Conservation (phyloP, 2,329 filamentous ascomycete species). For the Colletotrichum paranaense region DNA sequence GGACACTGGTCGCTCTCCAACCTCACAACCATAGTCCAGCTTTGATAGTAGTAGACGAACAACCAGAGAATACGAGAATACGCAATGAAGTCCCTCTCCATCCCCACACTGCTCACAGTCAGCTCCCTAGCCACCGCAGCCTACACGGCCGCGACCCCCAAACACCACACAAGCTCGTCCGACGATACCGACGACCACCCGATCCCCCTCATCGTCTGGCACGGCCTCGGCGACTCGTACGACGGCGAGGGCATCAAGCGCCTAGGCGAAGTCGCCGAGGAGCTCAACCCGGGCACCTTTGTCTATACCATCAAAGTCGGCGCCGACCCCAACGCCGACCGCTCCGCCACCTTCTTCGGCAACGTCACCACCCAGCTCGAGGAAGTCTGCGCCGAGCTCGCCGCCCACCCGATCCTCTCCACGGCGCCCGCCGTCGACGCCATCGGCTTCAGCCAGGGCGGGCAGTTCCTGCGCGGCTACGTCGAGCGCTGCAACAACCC, state of each 20-base stretch:
- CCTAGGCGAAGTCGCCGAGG: slow-evolving; percentile 77
- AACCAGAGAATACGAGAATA: neutral
- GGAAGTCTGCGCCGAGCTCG: slow-evolving; percentile 81
- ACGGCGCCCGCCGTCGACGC: slow-evolving; percentile 88
- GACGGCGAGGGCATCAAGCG: slow-evolving; percentile 78
- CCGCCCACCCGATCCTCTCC: slow-evolving; percentile 80
- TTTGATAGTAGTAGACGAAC: neutral
- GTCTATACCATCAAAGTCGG: slow-evolving; percentile 83
- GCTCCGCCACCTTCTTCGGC: slow-evolving; percentile 88
- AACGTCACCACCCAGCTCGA: slow-evolving; percentile 85
- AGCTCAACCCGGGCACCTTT: slow-evolving; percentile 83
- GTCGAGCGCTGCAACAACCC: slow-evolving; percentile 87
- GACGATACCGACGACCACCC: slow-evolving; percentile 69
- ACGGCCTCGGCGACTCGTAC: slow-evolving; percentile 82
- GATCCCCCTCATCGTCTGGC: slow-evolving; percentile 94
- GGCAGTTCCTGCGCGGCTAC: slow-evolving; percentile 93
- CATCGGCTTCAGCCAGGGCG: slow-evolving; percentile 94
- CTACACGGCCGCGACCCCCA: slow-evolving; percentile 31
- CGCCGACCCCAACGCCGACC: slow-evolving; percentile 75
- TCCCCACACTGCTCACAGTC: slow-evolving; percentile 46
- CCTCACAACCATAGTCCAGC: neutral
- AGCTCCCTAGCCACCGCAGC: slow-evolving; percentile 39
- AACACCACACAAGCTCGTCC: slow-evolving; percentile 7
- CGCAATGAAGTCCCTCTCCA: slow-evolving; percentile 46
- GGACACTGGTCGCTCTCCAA: neutral